Evolutionary conservation across 768 basidiomycete genomes (phyloP).

Genomic region (Kockovaella imperatae): DNA sequence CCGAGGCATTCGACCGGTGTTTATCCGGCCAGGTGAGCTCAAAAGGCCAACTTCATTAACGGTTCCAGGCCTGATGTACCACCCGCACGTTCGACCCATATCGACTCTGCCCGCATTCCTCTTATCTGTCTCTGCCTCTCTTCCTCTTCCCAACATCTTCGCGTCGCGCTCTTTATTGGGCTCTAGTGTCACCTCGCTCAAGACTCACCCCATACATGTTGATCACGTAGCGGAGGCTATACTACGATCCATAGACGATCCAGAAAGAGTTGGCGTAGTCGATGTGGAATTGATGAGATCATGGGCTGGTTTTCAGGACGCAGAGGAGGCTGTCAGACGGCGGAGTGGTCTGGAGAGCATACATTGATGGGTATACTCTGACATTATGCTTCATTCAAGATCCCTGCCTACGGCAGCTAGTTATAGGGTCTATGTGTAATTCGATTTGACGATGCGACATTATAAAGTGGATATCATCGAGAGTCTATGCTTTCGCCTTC

Average conservation of each 20-base stretch:
- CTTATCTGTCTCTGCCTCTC: constrained; percentile 66
- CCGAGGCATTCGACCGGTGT: constrained; percentile 58
- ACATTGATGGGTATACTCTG: too few relatives aligned
- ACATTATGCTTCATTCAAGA: too few relatives aligned
- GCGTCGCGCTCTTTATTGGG: constrained; percentile 28
- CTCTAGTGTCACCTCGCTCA: constrained; percentile 63
- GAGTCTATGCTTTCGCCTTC: too few relatives aligned
- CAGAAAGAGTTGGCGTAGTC: constrained; percentile 44
- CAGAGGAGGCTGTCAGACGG: too few relatives aligned
- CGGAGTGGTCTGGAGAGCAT: too few relatives aligned
- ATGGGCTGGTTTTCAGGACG: constrained; percentile 46
- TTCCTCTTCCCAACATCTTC: constrained; percentile 42
- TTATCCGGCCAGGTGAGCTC: constrained; percentile 77
- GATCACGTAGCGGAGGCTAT: constrained; percentile 88
- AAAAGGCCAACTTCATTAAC: background rate
- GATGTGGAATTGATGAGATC: constrained; percentile 56
- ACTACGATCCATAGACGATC: constrained; percentile 52
- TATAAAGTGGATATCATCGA: too few relatives aligned
- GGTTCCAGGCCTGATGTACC: constrained; percentile 78
- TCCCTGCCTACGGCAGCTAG: too few relatives aligned
- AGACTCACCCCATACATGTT: constrained; percentile 86
- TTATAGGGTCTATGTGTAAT: too few relatives aligned
- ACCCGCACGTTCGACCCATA: constrained; percentile 84
- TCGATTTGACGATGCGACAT: too few relatives aligned
- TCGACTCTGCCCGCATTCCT: constrained; percentile 75